Base-by-base conservation (phyloP, 1,284 basidiomycete species). In the Tausonia pullulans region DNA sequence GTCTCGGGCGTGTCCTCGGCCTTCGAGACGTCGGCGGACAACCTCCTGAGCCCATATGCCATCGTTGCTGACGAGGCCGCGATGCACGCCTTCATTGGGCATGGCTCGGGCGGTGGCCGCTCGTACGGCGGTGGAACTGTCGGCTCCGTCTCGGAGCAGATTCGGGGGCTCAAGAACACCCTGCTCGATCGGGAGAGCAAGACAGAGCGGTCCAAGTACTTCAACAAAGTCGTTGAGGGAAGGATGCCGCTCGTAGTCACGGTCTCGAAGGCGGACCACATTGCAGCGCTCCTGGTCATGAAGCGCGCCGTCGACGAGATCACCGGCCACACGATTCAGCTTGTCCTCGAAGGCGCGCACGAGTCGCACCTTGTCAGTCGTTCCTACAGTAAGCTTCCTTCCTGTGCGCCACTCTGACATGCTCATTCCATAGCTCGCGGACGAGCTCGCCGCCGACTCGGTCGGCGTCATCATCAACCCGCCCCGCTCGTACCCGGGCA, bases 401-500 rank as follows among this genome's bases (percentile, higher is more conserved):
- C 2, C 27, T 7, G 83, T 84, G 1, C 75, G 81, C 58, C 14
- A 84, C 85, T 11, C 87, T 93, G 40, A 58, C 14, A 27, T 39
- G 16, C 45, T n/a, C n/a, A 56, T 39, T 39, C 52, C 10, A 61
- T 9, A 61, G 60, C 73, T 93, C 55, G 89, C 90, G 0, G 74
- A 82, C 48, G 85, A 91, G 68, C 83, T 94, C 49, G 82, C 86
- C 69, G 73, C 73, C 45, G 83, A 84, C 1, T 75, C 81, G 58
- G 81, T 91, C 14, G 85, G 85, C 13, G 88, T 94, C 40, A 84
- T 94, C 64, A 75, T 93, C 78, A 69, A 83, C 68, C 74, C 83
- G 69, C 74, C 82, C 1, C 79, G 81, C 67, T 81, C 85, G 5
- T 87, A 82, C 78, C 84, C 87, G 2, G 72, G 72, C 41, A 79